These are phyloP conservation scores for Chlamydomonas reinhardtii DNA, from an alignment of 163 green algal genomes.

Conservation along the genomic window DNA sequence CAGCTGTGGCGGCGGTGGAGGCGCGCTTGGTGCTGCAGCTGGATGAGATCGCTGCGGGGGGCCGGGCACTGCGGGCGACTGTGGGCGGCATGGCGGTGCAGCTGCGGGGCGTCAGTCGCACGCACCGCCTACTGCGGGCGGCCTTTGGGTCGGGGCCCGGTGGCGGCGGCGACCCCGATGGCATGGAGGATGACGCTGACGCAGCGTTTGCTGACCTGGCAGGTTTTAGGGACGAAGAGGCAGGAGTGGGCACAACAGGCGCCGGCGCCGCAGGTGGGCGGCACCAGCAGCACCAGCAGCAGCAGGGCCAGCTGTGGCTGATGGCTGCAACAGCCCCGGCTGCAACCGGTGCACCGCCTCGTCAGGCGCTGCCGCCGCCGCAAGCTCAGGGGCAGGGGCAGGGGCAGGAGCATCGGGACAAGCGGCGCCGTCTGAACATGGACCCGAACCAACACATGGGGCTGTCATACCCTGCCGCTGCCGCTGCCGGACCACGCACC, in stretches of 20 bases:
- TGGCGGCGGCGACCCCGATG: neutral
- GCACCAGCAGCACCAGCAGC: too few species aligned
- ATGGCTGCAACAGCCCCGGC: neutral
- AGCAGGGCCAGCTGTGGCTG: neutral
- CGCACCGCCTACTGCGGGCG: constrained; percentile 14
- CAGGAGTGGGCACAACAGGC: too few species aligned
- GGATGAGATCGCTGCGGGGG: neutral
- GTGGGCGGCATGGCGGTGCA: neutral
- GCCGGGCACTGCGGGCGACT: neutral
- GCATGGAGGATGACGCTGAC: neutral
- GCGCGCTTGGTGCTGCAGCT: neutral
- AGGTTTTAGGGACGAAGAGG: neutral
- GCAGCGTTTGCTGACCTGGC: too few species aligned
- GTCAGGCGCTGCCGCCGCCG: neutral
- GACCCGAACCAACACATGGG: too few species aligned
- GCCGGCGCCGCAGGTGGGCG: too few species aligned
- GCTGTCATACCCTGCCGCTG: neutral
- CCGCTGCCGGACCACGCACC: neutral
- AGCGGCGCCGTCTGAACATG: neutral
- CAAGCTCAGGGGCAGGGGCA: neutral
- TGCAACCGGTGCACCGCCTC: too few species aligned
- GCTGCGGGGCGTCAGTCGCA: neutral
- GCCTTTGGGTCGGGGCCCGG: neutral
- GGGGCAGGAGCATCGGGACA: neutral
- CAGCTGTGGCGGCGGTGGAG: neutral